Conservation (phyloP, 345 rosid genomes). For the Combretum micranthum region DNA sequence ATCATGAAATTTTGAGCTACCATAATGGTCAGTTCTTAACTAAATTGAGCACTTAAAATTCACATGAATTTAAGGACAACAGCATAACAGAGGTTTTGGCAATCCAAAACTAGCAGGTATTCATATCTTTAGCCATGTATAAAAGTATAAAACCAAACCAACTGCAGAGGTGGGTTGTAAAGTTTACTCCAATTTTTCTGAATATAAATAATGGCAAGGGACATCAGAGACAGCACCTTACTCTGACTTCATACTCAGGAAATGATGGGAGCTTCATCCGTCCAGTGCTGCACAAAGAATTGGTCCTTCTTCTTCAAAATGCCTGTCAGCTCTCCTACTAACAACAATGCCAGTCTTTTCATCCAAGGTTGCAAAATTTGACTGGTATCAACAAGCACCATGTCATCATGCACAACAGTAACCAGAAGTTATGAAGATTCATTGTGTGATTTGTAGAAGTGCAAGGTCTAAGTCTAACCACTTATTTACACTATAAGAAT, state of each 20-base stretch:
- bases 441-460: too few species aligned
- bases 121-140: too few species aligned
- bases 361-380: slow-evolving; percentile 94
- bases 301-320: slow-evolving; percentile 98
- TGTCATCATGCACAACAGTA: not conserved
- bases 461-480: too few species aligned
- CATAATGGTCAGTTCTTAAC: too few species aligned
- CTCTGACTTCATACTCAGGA: slow-evolving; percentile 90
- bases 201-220: not conserved
- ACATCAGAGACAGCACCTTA: slow-evolving; percentile 44
- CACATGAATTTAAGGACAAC: too few species aligned
- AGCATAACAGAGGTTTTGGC: too few species aligned
- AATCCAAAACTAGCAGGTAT: too few species aligned
- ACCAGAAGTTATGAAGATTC: too few species aligned
- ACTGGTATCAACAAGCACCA: slow-evolving; percentile 33
- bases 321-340: slow-evolving; percentile 93
- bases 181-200: not conserved
- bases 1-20: too few species aligned
- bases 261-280: slow-evolving; percentile 79
- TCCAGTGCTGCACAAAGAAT: slow-evolving; percentile 85
- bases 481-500: not conserved
- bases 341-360: slow-evolving; percentile 73
- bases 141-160: too few species aligned
- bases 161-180: too few species aligned
- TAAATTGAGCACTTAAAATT: too few species aligned